Base-by-base conservation (phyloP, 176 grass and related monocot genomes). In the Oryza meridionalis region DNA sequence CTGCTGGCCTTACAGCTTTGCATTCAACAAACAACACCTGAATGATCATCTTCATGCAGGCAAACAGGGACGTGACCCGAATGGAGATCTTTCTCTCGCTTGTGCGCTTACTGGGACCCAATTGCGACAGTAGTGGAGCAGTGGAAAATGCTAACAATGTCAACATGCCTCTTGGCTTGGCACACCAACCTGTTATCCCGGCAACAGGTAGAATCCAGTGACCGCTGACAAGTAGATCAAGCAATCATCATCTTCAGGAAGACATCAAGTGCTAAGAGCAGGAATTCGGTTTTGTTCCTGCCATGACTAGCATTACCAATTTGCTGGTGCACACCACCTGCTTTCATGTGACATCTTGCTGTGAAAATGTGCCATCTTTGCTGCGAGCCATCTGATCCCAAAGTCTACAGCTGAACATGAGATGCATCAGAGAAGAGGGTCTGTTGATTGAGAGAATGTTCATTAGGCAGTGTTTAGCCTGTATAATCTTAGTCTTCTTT, bases 51-150 rank as follows among this genome's bases (percentile, higher is more conserved):
- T 82, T 67, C 29, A 15, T 79, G n/a, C 90, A 95, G 93, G 90
- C 93, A 64, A 95, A 95, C 80, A 83, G 88, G 68, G 90, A 95
- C 0, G 80, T 90, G n/a, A 90, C 90, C 8, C 84, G 93, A 77
- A 95, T 92, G 90, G 93, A 95, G 35, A 92, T 95, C 62, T 95
- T 92, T 46, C 83, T 92, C 15, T 95, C 93, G 0, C 93, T 95
- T 50, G 88, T 95, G 35, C 88, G 77, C 53, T 68, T 95, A 13
- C 27, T 95, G 81, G 90, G 90, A 63, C 80, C 90, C 4, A 88
- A 76, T 19, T 82, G 72, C 24, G 88, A 87, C 16, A 78, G 87
- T 35, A 78, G 72, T 1, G 81, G 72, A 47, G 77, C 84, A 27
- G 80, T 63, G 15, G 79, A 86, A 50, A 88, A 81, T 25, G 68